Conservation (phyloP, 371 early-diverging fungal species). For the Mortierella sp. region DNA sequence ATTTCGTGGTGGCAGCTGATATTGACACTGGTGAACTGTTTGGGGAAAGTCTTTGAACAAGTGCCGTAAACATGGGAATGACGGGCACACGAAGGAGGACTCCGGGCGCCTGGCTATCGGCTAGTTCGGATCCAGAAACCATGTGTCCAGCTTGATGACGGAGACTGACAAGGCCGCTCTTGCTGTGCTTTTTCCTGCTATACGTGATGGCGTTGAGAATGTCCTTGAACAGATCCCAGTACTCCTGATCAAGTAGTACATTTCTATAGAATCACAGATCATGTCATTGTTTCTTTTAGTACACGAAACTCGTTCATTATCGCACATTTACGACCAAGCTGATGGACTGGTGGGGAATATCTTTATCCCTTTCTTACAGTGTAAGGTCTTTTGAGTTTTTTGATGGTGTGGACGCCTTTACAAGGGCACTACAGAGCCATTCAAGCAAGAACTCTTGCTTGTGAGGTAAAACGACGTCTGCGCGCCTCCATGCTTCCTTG, state of each 20-base stretch:
- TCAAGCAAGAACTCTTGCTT: slow-evolving; percentile 54
- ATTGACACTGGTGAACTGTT: neutral
- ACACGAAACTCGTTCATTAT: no score
- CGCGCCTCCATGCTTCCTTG: slow-evolving; percentile 38
- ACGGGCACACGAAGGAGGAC: slow-evolving; percentile 41
- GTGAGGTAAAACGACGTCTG: slow-evolving; percentile 43
- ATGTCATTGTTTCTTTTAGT: no score
- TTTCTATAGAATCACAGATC: slow-evolving; percentile 3
- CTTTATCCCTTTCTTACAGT: no score
- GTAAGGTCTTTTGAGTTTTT: slow-evolving; percentile 27
- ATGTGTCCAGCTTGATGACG: neutral
- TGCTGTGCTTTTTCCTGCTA: slow-evolving; percentile 14
- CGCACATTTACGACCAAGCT: no score
- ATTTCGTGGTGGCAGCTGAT: slow-evolving; percentile 4
- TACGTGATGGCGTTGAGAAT: slow-evolving; percentile 25
- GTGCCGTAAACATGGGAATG: slow-evolving; percentile 42
- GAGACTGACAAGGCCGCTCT: neutral
- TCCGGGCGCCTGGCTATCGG: slow-evolving; percentile 23
- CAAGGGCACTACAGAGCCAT: slow-evolving; percentile 48
- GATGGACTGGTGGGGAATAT: no score
- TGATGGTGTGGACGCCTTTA: slow-evolving; percentile 33
- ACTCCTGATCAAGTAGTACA: slow-evolving; percentile 30
- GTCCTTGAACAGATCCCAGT: slow-evolving; percentile 47
- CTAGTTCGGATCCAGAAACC: neutral
- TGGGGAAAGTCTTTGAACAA: slow-evolving; percentile 20